A percentile compares a stretch with the other conserved stretches of the same genome.
These are phyloP conservation scores for Theobroma grandiflorum DNA, from an alignment of 441 rosid species.

Conservation along the genomic window DNA sequence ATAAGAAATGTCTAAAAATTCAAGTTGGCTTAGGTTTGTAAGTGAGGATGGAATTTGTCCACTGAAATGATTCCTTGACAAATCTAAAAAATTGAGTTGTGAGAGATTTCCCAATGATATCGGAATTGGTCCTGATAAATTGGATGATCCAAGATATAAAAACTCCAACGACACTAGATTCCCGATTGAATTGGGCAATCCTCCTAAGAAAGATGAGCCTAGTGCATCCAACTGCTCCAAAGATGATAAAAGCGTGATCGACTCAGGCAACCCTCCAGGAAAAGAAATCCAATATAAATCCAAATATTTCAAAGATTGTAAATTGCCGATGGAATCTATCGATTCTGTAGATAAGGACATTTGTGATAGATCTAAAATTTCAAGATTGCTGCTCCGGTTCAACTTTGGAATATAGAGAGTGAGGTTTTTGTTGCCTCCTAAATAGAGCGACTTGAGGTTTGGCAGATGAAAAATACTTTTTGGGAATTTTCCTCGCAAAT, in stretches of 20 bases:
- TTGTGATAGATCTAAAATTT: too few species aligned
- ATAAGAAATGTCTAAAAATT: not conserved
- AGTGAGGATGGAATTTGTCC: slow-evolving; percentile 22
- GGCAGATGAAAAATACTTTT: slow-evolving; percentile 29
- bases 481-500: slow-evolving; percentile 32
- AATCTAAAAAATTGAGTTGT: too few species aligned
- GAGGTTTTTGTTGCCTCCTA: slow-evolving; percentile 7
- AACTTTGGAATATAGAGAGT: not conserved
- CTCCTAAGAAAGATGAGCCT: too few species aligned
- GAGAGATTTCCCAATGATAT: too few species aligned
- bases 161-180: too few species aligned
- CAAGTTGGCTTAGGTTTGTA: slow-evolving; percentile 4
- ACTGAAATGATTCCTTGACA: not conserved
- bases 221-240: too few species aligned
- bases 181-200: too few species aligned
- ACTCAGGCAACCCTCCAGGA: not conserved
- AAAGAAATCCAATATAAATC: not conserved
- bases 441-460: slow-evolving; percentile 8
- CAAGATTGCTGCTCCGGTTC: too few species aligned
- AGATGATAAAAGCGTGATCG: slow-evolving; percentile 22
- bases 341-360: not conserved
- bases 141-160: not conserved
- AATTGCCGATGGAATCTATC: slow-evolving; percentile 22
- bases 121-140: not conserved
- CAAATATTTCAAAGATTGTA: slow-evolving; percentile 21